These are phyloP conservation scores for Diphasiastrum complanatum DNA, from an alignment of 83 land plant species.

Conservation along the genomic window DNA sequence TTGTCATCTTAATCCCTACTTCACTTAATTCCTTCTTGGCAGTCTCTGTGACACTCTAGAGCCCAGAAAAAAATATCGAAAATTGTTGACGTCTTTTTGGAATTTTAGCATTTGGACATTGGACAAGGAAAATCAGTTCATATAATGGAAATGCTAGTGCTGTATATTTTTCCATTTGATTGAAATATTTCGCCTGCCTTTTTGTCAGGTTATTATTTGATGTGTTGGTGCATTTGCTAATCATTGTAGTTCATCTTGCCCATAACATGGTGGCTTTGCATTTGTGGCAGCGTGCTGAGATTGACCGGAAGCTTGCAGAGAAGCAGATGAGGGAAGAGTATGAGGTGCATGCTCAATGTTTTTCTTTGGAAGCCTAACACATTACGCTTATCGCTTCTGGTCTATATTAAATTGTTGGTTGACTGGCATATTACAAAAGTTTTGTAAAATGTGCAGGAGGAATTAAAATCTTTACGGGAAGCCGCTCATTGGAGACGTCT, in stretches of 20 bases:
- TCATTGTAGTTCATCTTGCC: not conserved
- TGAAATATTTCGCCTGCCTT: too few species aligned
- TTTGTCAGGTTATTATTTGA: too few species aligned
- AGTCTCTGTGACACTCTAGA: too few species aligned
- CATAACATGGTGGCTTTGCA: not conserved
- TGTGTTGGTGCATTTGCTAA: too few species aligned
- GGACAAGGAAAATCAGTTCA: too few species aligned
- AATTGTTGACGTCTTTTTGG: too few species aligned
- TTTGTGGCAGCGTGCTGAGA: conserved; percentile 41
- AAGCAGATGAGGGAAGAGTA: conserved; percentile 59
- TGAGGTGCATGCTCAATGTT: conserved; percentile 45
- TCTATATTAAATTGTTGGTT: not conserved
- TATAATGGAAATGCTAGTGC: too few species aligned
- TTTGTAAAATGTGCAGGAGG: conserved; percentile 42
- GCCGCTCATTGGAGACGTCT: conserved; percentile 93
- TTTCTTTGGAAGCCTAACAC: not conserved
- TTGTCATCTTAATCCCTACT: too few species aligned
- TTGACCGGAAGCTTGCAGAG: conserved; percentile 65
- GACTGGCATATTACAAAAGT: not conserved
- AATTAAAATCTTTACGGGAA: conserved; percentile 63
- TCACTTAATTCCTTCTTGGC: too few species aligned
- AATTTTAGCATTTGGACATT: too few species aligned
- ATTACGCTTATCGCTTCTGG: not conserved
- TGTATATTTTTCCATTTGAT: too few species aligned
- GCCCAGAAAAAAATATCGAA: too few species aligned